A percentile compares a stretch with the other conserved stretches of the same genome.
Conservation (phyloP, 2,329 filamentous ascomycete genomes). For the Pseudocercospora fuligena region DNA sequence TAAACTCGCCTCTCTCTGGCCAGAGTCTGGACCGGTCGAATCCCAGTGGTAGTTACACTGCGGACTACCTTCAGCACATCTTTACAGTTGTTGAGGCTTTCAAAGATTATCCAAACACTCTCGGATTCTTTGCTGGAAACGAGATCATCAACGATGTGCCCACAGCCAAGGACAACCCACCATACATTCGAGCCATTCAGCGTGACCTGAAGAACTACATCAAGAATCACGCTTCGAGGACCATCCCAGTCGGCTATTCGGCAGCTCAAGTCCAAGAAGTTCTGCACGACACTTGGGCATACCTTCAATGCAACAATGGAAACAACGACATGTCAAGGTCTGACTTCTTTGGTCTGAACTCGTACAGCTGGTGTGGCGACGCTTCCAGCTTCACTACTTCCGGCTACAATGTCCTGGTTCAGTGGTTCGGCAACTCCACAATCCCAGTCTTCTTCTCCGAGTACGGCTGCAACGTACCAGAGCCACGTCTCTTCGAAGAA, state of each 20-base stretch:
- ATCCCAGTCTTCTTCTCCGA: conserved; percentile 84
- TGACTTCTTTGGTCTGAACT: conserved; percentile 79
- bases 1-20: conserved; percentile 64
- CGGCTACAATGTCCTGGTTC: conserved; percentile 66
- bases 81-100: conserved; percentile 70
- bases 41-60: conserved; percentile 61
- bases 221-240: conserved; percentile 59
- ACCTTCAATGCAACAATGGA: conserved; percentile 68
- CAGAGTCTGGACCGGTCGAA: conserved; percentile 62
- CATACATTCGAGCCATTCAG: conserved; percentile 65
- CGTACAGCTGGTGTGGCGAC: conserved; percentile 74
- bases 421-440: conserved; percentile 67
- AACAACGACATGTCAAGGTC: conserved; percentile 66
- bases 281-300: conserved; percentile 75
- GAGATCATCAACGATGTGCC: conserved; percentile 68
- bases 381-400: conserved; percentile 66
- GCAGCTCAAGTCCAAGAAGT: conserved; percentile 76
- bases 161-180: conserved; percentile 58
- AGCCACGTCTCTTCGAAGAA: conserved; percentile 77
- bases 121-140: conserved; percentile 71
- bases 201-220: conserved; percentile 73
- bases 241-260: conserved; percentile 71
- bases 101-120: conserved; percentile 67
- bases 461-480: conserved; percentile 75
- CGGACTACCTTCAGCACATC: conserved; percentile 61